phyloP scores from a whole-genome alignment of 2,329 filamentous ascomycete species.

The Verticillium dahliae region DNA sequence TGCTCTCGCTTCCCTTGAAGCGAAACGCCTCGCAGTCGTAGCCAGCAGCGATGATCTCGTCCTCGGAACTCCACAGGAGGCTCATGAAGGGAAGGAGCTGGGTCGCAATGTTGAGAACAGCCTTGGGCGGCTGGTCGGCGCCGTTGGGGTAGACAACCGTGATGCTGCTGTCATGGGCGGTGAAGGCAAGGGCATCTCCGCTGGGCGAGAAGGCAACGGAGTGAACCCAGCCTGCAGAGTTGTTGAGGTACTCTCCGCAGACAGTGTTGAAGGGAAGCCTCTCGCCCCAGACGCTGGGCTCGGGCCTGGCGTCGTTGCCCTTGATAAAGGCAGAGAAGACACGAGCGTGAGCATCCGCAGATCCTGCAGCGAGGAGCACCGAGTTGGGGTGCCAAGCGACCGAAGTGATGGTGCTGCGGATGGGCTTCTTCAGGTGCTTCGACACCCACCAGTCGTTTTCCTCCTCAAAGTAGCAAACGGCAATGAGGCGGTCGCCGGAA shows the following conservation, averaged over 20 bases:
- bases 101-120: slow-evolving; percentile 85
- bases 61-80: slow-evolving; percentile 84
- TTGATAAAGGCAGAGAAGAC: slow-evolving; percentile 97
- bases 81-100: slow-evolving; percentile 90
- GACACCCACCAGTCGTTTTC: slow-evolving; percentile 99
- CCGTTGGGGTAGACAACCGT: slow-evolving; percentile 92
- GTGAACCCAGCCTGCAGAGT: slow-evolving; percentile 95
- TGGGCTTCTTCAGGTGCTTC: slow-evolving; percentile 98
- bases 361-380: slow-evolving; percentile 87
- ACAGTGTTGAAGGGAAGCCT: slow-evolving; percentile 96
- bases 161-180: slow-evolving; percentile 91
- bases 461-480: slow-evolving; percentile 97
- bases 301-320: slow-evolving; percentile 79
- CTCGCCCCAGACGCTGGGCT: slow-evolving; percentile 89
- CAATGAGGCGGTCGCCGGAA: slow-evolving; percentile 90
- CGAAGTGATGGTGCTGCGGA: slow-evolving; percentile 92
- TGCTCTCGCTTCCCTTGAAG: slow-evolving; percentile 68
- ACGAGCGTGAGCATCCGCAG: slow-evolving; percentile 92
- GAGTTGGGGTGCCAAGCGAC: slow-evolving; percentile 97
- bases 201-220: slow-evolving; percentile 87
- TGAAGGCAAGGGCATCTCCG: slow-evolving; percentile 88
- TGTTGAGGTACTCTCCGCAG: slow-evolving; percentile 93
- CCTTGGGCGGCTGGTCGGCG: slow-evolving; percentile 82
- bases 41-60: slow-evolving; percentile 90
- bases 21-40: slow-evolving; percentile 88